Conservation (phyloP, 2,329 filamentous ascomycete species). For the Clarireedia hainanense region DNA sequence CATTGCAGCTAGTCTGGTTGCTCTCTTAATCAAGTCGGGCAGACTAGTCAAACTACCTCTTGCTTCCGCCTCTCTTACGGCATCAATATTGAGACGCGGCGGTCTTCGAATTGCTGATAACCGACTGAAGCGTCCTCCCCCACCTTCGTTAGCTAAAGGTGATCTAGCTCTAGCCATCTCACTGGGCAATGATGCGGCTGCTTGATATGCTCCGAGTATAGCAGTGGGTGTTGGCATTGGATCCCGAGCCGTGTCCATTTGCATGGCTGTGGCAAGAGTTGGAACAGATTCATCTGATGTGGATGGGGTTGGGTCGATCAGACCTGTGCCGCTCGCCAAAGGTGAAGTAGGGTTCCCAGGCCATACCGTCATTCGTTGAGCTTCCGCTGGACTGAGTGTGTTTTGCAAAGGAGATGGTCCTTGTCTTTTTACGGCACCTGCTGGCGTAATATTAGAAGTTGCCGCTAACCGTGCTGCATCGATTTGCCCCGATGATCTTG, state of each 20-base stretch:
- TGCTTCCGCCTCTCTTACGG: conserved; percentile 71
- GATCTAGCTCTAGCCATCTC: background rate
- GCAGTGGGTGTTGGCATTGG: conserved; percentile 23
- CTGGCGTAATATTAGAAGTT: background rate
- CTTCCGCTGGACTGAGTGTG: conserved; percentile 31
- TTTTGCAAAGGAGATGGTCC: conserved; percentile 31
- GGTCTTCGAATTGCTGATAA: conserved; percentile 55
- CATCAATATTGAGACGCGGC: conserved; percentile 72
- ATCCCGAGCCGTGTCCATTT: conserved; percentile 12
- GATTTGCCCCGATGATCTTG: conserved; percentile 27
- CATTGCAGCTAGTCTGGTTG: conserved; percentile 78
- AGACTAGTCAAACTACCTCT: conserved; percentile 87
- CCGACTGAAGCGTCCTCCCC: conserved; percentile 29
- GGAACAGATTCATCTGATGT: conserved; percentile 21
- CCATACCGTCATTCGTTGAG: conserved; percentile 15
- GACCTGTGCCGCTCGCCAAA: conserved; percentile 23
- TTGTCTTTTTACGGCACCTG: conserved; percentile 5
- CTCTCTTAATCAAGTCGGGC: conserved; percentile 81
- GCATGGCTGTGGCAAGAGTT: conserved; percentile 13
- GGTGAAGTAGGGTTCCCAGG: conserved; percentile 21
- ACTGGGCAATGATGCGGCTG: conserved; percentile 30
- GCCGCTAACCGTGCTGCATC: conserved; percentile 5
- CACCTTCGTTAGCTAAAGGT: background rate
- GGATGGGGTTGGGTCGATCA: conserved; percentile 22
- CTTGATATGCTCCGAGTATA: conserved; percentile 44